Evolutionary conservation across 345 rosid genomes (phyloP), one percentile per base, ranked within the genome.

Genomic region (Sonneratia caseolaris): DNA sequence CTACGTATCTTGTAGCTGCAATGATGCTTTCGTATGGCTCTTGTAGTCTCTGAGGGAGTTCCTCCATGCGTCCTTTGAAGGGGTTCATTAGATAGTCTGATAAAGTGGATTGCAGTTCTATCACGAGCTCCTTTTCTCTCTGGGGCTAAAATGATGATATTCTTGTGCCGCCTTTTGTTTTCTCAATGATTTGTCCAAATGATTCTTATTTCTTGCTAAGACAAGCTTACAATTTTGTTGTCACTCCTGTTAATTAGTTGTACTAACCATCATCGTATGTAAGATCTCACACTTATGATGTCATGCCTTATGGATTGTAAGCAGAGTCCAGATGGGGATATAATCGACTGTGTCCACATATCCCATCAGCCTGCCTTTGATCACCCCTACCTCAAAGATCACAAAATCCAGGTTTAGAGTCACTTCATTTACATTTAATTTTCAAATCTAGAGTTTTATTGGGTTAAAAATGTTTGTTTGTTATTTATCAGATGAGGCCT

Each of bases 321-420:
- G 69, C 91, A 89, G 91, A 89, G 94, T 40, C 87, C 89, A 59
- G 94, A 89, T 83, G 94, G 94, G 73, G 94, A 89, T 81, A 71
- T 79, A 21, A 92, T 95, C 67, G 99, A 95, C 73, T 95, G 99
- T 80, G 82, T 95, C 78, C 91, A 75, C 55, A 84, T 95, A 67
- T 70, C 96, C 70, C 81, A 85, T 68, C 99, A 94, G 74, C 96
- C 99, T 32, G 97, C 99, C 75, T 90, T 94, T 80, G 99, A 94
- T 81, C 99, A 94, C 68, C 97, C 97, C 65, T 92, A 71, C 81
- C 97, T 92, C 78, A 94, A 90, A 83, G 99, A 94, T 78, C 97
- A 94, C 84, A 90, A 90, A 84, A 92, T 94, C 76, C 99, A 90
- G 97, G 97, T 94, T 3, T 71, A 40, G 9, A 48, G n/a, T 36